Evolutionary conservation across 148 eudicot species (phyloP).

Genomic region (Rhododendron henanense): DNA sequence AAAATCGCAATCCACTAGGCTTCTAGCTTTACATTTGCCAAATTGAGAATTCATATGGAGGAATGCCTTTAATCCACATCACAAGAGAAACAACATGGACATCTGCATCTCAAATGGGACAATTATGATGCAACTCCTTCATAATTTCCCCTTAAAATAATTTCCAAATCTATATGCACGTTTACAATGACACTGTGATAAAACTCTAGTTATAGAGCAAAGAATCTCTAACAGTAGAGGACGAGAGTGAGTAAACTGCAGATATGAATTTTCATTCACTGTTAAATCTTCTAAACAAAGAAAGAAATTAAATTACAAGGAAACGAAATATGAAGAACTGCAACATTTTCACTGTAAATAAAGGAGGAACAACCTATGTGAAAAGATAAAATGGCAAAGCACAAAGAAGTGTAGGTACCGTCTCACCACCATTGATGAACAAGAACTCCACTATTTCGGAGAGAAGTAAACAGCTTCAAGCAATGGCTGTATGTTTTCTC

Average conservation of each 20-base stretch:
- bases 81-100: not conserved
- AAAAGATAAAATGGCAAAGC: slow-evolving; percentile 4
- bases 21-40: not conserved
- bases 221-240: not conserved
- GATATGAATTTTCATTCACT: slow-evolving; percentile 2
- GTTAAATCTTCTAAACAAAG: not conserved
- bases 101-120: not conserved
- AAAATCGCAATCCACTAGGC: not conserved
- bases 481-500: slow-evolving; percentile 78
- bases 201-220: not conserved
- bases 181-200: not conserved
- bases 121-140: not conserved
- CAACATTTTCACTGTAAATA: not conserved
- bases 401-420: slow-evolving; percentile 9
- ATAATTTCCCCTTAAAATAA: not conserved
- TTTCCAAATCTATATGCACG: not conserved
- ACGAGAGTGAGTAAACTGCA: not conserved
- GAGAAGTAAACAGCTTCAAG: slow-evolving; percentile 67
- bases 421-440: slow-evolving; percentile 98
- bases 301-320: slow-evolving; percentile 4
- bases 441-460: slow-evolving; percentile 78
- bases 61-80: not conserved
- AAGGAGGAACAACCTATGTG: not conserved
- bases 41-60: not conserved
- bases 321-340: slow-evolving; percentile 11